phyloP scores from a whole-genome alignment of 208 protist species.

The Trypanosoma vivax region DNA sequence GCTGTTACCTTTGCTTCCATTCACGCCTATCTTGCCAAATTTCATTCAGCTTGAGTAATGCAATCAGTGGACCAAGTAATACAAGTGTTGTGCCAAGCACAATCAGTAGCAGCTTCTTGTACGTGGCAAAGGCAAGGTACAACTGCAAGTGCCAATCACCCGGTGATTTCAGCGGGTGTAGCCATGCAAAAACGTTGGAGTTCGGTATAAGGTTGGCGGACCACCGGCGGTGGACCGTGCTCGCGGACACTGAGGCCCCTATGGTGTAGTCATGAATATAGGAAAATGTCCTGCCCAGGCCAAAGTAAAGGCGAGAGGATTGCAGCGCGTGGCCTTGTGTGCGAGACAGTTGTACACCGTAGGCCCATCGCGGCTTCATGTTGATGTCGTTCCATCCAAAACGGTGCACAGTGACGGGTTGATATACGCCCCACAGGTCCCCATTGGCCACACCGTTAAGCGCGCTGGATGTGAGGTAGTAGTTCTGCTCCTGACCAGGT shows the following conservation, averaged over 20 bases:
- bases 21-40: conserved; percentile 44
- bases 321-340: conserved; percentile 30
- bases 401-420: conserved; percentile 42
- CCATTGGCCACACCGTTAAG: conserved; percentile 22
- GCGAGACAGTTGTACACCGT: conserved; percentile 29
- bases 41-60: conserved; percentile 45
- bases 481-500: conserved; percentile 22
- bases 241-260: conserved; percentile 16
- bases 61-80: conserved; percentile 45
- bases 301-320: conserved; percentile 33
- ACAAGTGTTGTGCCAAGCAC: conserved; percentile 26
- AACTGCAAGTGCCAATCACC: conserved; percentile 44
- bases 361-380: conserved; percentile 38
- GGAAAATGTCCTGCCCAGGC: conserved; percentile 61
- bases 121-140: conserved; percentile 46
- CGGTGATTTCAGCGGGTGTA: conserved; percentile 24
- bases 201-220: conserved; percentile 62
- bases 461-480: conserved; percentile 35
- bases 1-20: conserved; percentile 35
- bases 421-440: conserved; percentile 21
- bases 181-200: conserved; percentile 42
- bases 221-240: conserved; percentile 23
- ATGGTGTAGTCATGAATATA: conserved; percentile 64
- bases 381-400: conserved; percentile 55
- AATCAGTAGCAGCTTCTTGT: conserved; percentile 33